Base-by-base conservation (phyloP, 176 grass and related monocot genomes). In the Phyllostachys edulis region DNA sequence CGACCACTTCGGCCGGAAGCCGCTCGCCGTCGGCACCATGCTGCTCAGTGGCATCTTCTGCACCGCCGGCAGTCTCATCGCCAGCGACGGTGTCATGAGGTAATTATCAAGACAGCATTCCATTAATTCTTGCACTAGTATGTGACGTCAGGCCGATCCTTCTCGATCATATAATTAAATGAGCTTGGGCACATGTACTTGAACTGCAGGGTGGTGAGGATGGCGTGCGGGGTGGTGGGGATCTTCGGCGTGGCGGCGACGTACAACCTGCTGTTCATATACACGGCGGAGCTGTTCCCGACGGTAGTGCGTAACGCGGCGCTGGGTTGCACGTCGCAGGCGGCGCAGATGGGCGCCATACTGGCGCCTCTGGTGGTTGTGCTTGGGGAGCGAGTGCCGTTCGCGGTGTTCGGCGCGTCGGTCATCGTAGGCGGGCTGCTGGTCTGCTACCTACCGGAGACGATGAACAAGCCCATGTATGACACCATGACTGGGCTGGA, bases 231-330 rank as follows among this genome's bases (percentile, higher is more conserved):
- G 18, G 78, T 95, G 16, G 49, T 94, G 4, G 93, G 96, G 13
- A 94, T 98, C 47, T 98, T 98, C 56, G 91, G 93, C 17, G 87
- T 98, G 85, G 89, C 91, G 4, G 91, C 91, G 7, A 92, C 96
- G 29, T 95, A 94, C 73, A 98, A 94, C 82, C 68, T 95, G 63
- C 20, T 98, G 46, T 90, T 92, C 55, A 90, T 98, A 32, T 98
- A 92, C 85, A 89, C 93, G 11, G 75, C 87, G 5, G 96, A 98
- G 89, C 88, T 98, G 41, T 94, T 98, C 84, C 96, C 96, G 5
- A 98, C 96, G 15, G 87, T 87, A 62, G 96, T 98, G 67, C 79
- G 96, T 51, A 94, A 93, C 52, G 89, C 83, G 4, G 91, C 89
- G 10, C 78, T 94, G 3, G 96, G 96, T 1, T 98, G 87, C 76